These are phyloP conservation scores for Chenopodium suecicum DNA, from an alignment of 148 eudicot genomes.

Conservation along the genomic window DNA sequence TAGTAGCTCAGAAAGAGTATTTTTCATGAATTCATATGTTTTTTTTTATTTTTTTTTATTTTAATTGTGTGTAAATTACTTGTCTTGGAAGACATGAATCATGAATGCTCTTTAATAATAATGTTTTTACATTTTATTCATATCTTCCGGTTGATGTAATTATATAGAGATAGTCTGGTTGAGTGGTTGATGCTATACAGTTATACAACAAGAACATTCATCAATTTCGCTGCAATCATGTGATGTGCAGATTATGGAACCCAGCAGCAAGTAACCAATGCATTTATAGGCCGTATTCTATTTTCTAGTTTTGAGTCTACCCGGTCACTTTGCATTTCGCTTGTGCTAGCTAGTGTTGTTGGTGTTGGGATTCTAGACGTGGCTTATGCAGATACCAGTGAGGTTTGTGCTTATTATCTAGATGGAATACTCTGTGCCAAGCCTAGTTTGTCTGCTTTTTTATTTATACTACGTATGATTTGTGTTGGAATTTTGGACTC, in stretches of 20 bases:
- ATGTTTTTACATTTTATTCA: not conserved
- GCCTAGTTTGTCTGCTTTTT: not conserved
- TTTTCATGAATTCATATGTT: not conserved
- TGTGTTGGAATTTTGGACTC: not conserved
- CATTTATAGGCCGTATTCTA: constrained; percentile 29
- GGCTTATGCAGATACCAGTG: constrained; percentile 73
- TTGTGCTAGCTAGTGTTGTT: constrained; percentile 60
- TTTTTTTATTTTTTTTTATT: not conserved
- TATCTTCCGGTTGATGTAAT: not conserved
- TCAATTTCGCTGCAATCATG: constrained; percentile 3
- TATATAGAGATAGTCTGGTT: not conserved
- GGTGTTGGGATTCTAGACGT: constrained; percentile 59
- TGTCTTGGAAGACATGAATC: not conserved
- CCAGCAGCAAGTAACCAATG: constrained; percentile 25
- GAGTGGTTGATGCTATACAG: no score
- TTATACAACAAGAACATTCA: not conserved
- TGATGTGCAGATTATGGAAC: constrained; percentile 40
- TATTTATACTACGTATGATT: not conserved
- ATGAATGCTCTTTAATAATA: no score
- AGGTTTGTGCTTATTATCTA: constrained; percentile 45
- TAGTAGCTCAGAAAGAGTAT: not conserved
- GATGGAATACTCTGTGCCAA: not conserved
- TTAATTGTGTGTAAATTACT: not conserved
- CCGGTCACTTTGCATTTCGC: constrained; percentile 36
- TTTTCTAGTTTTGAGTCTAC: constrained; percentile 24